These are phyloP conservation scores for Globisporangium spiculum DNA, from an alignment of 352 stramenopile genomes.

Conservation along the genomic window DNA sequence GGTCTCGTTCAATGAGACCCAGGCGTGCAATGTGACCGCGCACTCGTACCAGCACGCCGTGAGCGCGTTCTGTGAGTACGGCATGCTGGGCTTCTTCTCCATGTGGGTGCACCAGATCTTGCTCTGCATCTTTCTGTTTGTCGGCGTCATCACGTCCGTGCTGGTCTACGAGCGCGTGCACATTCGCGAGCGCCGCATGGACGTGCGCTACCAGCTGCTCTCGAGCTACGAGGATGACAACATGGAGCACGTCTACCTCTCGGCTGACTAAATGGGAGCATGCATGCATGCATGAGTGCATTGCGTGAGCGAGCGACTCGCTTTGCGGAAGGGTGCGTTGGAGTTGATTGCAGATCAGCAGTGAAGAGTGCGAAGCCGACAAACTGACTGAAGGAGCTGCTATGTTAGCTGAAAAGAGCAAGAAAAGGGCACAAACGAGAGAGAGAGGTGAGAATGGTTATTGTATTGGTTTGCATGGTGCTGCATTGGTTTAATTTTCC, in stretches of 20 bases:
- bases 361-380: neutral
- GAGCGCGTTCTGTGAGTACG: slow-evolving; percentile 70
- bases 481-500: neutral
- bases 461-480: neutral
- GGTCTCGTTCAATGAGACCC: slow-evolving; percentile 35
- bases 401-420: neutral
- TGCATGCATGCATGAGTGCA: neutral
- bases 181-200: slow-evolving; percentile 47
- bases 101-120: slow-evolving; percentile 86
- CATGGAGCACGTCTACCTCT: slow-evolving; percentile 79
- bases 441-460: neutral
- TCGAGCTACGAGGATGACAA: slow-evolving; percentile 80
- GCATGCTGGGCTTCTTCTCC: slow-evolving; percentile 79
- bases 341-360: neutral
- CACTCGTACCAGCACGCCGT: slow-evolving; percentile 44
- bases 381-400: neutral
- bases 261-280: slow-evolving; percentile 36
- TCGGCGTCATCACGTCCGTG: slow-evolving; percentile 65
- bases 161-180: slow-evolving; percentile 79
- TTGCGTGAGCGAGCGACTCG: neutral
- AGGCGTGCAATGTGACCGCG: slow-evolving; percentile 50
- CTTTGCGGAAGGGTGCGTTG: neutral
- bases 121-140: slow-evolving; percentile 73
- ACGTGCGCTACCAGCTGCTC: slow-evolving; percentile 73
- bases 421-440: neutral